Evolutionary conservation across 345 rosid genomes (phyloP).

Genomic region (Eucalyptus brandiana): DNA sequence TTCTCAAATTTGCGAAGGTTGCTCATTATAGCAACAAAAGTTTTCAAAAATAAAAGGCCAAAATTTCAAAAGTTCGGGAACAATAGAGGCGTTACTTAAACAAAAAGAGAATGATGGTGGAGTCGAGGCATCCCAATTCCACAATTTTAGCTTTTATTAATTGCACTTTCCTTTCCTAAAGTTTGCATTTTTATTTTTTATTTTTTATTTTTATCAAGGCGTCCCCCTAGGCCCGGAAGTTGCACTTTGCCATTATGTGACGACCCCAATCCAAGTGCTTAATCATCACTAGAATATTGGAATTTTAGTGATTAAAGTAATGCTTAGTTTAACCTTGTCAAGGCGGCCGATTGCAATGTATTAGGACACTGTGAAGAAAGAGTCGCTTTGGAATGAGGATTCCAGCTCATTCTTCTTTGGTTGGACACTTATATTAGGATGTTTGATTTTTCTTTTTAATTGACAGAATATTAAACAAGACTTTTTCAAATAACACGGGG

Average conservation of each 20-base stretch:
- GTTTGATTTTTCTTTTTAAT: not conserved
- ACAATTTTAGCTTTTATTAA: not conserved
- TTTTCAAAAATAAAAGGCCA: not conserved
- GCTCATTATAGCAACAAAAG: not conserved
- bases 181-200: not conserved
- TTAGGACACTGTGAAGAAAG: not conserved
- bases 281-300: not conserved
- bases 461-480: not conserved
- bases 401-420: not conserved
- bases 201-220: not conserved
- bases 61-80: too few relatives aligned
- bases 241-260: not conserved
- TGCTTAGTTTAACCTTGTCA: not conserved
- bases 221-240: not conserved
- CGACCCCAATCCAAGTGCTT: not conserved
- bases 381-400: not conserved
- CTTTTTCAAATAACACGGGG: not conserved
- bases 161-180: not conserved
- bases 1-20: fast-evolving
- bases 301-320: not conserved
- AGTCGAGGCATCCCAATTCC: not conserved
- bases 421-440: not conserved
- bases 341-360: not conserved
- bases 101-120: not conserved
- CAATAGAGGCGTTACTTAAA: not conserved